A percentile compares a stretch with the other conserved stretches of the same genome.
Conservation (phyloP, 164 flowering plant genomes). For the Vitis labrusca region DNA sequence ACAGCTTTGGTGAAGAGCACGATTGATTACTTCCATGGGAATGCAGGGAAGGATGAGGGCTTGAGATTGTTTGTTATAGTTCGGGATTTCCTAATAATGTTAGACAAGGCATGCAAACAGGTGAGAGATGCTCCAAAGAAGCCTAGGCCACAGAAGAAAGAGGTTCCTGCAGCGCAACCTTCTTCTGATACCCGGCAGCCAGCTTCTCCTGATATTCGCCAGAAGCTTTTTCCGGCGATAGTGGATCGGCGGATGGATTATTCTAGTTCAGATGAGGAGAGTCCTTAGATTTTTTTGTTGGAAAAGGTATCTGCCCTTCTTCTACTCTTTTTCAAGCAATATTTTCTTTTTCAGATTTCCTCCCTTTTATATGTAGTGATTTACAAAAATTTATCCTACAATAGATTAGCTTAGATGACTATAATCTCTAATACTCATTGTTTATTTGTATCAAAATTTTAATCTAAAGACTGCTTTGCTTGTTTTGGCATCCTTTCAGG, state of each 20-base stretch:
- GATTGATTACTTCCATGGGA: slow-evolving; percentile 90
- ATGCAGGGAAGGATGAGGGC: slow-evolving; percentile 81
- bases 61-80: slow-evolving; percentile 73
- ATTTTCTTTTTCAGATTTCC: neutral
- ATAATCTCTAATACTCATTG: neutral
- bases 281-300: slow-evolving; percentile 2
- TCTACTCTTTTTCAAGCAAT: neutral
- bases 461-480: neutral
- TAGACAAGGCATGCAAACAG: slow-evolving; percentile 76
- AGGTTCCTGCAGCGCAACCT: slow-evolving; percentile 25
- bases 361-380: neutral
- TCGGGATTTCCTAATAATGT: slow-evolving; percentile 73
- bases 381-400: neutral
- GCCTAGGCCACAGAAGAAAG: slow-evolving; percentile 34
- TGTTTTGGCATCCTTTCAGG: slow-evolving; percentile 1
- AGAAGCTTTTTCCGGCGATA: slow-evolving; percentile 58
- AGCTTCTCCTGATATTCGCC: slow-evolving; percentile 23
- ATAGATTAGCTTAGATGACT: neutral
- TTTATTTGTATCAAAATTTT: neutral
- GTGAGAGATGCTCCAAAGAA: slow-evolving; percentile 42
- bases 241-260: slow-evolving; percentile 33
- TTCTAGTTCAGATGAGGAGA: slow-evolving; percentile 57
- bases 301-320: slow-evolving; percentile 12
- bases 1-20: slow-evolving; percentile 72
- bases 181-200: slow-evolving; percentile 28